These are phyloP conservation scores for Penicillium sumatraense DNA, from an alignment of 2,329 filamentous ascomycete species.

Conservation along the genomic window DNA sequence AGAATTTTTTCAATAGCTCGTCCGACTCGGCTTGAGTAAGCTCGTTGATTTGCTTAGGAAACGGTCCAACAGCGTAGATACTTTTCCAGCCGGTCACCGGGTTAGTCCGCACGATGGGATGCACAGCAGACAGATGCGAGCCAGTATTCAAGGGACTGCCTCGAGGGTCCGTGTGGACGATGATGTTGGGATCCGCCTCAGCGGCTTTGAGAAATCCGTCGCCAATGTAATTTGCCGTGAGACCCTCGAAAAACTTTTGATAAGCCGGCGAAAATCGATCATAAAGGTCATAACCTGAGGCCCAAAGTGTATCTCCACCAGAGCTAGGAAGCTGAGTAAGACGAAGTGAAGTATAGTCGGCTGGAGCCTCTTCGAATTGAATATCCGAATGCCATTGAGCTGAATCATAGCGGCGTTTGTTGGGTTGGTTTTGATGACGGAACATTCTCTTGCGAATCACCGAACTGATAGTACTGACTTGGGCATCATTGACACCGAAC, in stretches of 20 bases:
- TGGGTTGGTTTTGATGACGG: conserved; percentile 36
- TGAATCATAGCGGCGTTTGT: conserved; percentile 44
- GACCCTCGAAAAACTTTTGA: conserved; percentile 61
- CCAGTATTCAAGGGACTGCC: conserved; percentile 62
- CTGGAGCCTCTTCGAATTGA: conserved; percentile 66
- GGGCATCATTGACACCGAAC: conserved; percentile 59
- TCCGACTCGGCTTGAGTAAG: conserved; percentile 49
- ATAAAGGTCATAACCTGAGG: conserved; percentile 69
- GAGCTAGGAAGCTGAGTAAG: conserved; percentile 61
- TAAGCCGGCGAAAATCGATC: conserved; percentile 64
- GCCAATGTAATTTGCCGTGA: conserved; percentile 61
- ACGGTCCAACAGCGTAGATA: conserved; percentile 53
- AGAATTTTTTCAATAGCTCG: conserved; percentile 49
- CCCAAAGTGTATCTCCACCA: conserved; percentile 69
- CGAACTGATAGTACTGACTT: conserved; percentile 69
- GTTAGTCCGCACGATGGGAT: conserved; percentile 65
- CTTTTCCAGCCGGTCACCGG: conserved; percentile 68
- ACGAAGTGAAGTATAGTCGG: conserved; percentile 67
- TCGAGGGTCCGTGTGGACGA: conserved; percentile 50
- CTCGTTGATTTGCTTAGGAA: conserved; percentile 49
- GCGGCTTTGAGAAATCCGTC: conserved; percentile 57
- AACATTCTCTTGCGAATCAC: conserved; percentile 56
- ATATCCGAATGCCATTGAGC: conserved; percentile 65
- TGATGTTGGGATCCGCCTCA: conserved; percentile 21
- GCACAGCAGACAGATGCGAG: conserved; percentile 52